A percentile compares a stretch with the other conserved stretches of the same genome.
These are phyloP conservation scores for Diplodia sapinea DNA, from an alignment of 2,329 filamentous ascomycete species.

Conservation along the genomic window DNA sequence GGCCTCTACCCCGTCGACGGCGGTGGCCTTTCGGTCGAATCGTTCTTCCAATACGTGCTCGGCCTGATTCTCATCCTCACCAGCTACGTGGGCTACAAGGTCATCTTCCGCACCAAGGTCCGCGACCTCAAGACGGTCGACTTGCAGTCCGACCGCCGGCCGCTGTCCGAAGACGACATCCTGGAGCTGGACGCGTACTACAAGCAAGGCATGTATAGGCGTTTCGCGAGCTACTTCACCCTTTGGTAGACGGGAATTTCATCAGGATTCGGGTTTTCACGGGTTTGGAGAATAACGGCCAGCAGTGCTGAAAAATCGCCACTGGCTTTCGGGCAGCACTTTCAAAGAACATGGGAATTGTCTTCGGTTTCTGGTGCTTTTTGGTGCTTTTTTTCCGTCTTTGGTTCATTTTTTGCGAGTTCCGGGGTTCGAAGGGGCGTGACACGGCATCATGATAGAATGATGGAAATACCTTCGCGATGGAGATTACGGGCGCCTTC, in stretches of 20 bases:
- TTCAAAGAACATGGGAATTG: neutral
- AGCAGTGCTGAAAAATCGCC: neutral
- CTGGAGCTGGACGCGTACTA: conserved; percentile 29
- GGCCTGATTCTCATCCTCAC: conserved; percentile 28
- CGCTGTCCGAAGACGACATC: conserved; percentile 18
- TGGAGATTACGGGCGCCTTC: neutral
- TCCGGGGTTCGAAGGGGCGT: neutral
- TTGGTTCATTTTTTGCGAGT: neutral
- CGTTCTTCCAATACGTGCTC: conserved; percentile 31
- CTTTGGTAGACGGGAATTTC: conserved; percentile 18
- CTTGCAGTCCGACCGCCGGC: conserved; percentile 10
- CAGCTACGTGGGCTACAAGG: conserved; percentile 24
- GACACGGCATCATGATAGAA: neutral
- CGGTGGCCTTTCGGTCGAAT: conserved; percentile 22
- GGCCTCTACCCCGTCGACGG: conserved; percentile 27
- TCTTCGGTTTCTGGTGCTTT: neutral
- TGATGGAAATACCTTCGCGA: neutral
- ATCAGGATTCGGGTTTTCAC: neutral
- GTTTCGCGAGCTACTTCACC: conserved; percentile 28
- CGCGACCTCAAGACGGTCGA: conserved; percentile 18
- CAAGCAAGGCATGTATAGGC: conserved; percentile 12
- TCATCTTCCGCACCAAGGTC: conserved; percentile 27
- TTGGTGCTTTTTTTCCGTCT: neutral
- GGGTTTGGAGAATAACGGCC: neutral
- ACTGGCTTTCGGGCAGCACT: neutral